A percentile compares a stretch with the other conserved stretches of the same genome.
phyloP scores from a whole-genome alignment of 192 early-diverging fungal genomes.

The Coemansia biformis region DNA sequence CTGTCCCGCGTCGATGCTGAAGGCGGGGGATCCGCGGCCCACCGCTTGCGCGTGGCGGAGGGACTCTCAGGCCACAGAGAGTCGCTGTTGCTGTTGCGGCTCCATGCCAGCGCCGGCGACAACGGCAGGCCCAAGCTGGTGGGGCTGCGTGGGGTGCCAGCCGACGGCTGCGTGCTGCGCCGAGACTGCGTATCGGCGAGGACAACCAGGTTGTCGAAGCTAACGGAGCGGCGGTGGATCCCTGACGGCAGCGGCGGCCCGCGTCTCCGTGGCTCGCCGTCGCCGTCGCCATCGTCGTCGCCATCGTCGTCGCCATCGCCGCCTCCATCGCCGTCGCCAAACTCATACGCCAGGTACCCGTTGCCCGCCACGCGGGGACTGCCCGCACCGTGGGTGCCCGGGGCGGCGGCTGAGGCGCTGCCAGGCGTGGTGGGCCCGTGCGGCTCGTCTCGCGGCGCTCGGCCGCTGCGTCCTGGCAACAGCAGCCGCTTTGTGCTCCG shows the following conservation, averaged over 20 bases:
- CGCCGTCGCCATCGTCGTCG: not conserved
- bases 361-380: constrained; percentile 9
- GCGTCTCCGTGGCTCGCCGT: constrained; percentile 4
- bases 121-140: no score
- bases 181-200: constrained; percentile 27
- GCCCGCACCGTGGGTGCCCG: not conserved
- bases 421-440: no score
- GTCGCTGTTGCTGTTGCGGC: no score
- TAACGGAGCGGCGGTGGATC: constrained; percentile 42
- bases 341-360: constrained; percentile 16
- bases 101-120: constrained; percentile 2
- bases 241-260: constrained; percentile 43
- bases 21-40: no score
- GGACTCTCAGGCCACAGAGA: no score
- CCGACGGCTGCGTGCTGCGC: constrained; percentile 23
- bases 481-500: constrained; percentile 25
- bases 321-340: not conserved
- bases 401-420: no score
- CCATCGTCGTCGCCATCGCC: no score
- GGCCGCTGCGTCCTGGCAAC: constrained; percentile 4
- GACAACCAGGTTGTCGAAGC: constrained; percentile 41
- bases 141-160: no score
- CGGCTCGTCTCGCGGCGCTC: not conserved
- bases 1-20: constrained; percentile 42
- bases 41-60: no score